Conservation (phyloP, 164 flowering plant species). For the Chimonanthus salicifolius region DNA sequence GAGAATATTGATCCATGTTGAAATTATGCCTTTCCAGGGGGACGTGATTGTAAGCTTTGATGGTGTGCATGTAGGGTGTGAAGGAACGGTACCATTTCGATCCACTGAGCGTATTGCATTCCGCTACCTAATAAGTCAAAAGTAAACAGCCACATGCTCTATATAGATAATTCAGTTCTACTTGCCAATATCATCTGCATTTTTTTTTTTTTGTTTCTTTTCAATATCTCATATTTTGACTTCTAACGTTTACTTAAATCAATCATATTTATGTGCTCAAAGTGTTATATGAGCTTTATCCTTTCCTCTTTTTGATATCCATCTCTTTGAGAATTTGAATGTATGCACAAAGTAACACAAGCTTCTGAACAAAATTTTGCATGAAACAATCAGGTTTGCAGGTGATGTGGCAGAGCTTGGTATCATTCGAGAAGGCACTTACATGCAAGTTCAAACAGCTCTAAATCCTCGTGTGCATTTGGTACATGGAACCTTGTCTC, state of each 20-base stretch:
- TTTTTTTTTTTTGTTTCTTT: neutral
- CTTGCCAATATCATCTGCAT: neutral
- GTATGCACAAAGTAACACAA: conserved; percentile 4
- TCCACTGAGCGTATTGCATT: conserved; percentile 94
- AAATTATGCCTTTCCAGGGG: conserved; percentile 53
- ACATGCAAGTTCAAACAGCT: conserved; percentile 58
- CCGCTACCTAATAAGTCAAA: conserved; percentile 93
- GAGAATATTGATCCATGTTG: neutral
- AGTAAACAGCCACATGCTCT: conserved; percentile 35
- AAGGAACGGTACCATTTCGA: conserved; percentile 97
- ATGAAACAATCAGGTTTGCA: conserved; percentile 58
- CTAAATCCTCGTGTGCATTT: conserved; percentile 80
- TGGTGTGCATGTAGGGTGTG: conserved; percentile 74
- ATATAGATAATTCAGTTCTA: neutral
- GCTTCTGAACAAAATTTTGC: conserved; percentile 10
- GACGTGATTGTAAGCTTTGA: conserved; percentile 96
- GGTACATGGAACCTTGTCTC: conserved; percentile 34
- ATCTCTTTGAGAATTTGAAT: neutral
- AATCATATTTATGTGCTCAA: neutral
- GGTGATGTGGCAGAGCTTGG: conserved; percentile 90
- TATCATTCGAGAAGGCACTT: conserved; percentile 65
- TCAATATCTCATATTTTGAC: neutral
- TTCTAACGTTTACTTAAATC: neutral
- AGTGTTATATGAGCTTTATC: neutral
- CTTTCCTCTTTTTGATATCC: neutral